Evolutionary conservation across 495 filamentous ascomycete genomes (phyloP), one percentile per base, ranked within the genome.

Genomic region (Durotheca rogersii): DNA sequence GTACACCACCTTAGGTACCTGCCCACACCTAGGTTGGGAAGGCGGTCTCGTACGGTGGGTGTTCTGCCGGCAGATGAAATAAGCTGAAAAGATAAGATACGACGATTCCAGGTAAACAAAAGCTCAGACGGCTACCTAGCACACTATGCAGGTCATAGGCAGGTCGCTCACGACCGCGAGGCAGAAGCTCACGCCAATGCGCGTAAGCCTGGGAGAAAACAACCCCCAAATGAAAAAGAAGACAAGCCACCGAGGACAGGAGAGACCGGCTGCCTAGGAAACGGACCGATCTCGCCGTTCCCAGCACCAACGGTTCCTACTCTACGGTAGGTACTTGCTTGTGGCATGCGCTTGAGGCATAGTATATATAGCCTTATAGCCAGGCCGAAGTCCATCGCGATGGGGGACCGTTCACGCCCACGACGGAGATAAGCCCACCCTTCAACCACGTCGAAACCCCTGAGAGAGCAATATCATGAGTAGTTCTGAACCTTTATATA

Each of bases 31-130:
- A 27, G 23, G 23, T 27, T 27, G 23, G 23, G 31, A 55, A 55
- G 39, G 51, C 51, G 51, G 51, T 49, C 25, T 38, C 16, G 18
- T 32, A 7, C 50, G 50, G 50, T 53, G 34, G 41, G n/a, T 16
- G 25, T 47, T 47, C 47, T 54, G 38, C 39, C 27, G 56, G 50
- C 38, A 54, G 12, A 38, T 20, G 6, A 23, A 10, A 37, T 44
- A 11, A 56, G 23, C n/a, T n/a, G n/a, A n/a, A n/a, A n/a, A n/a
- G n/a, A n/a, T n/a, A n/a, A n/a, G n/a, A n/a, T n/a, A n/a, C n/a
- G n/a, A n/a, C 23, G 9, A 27, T 27, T 27, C 23, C 23, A 27
- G 23, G 4, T 27, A 27, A 9, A 9, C 9, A 27, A 9, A 27
- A 27, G 23, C 23, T 27, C 23, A 27, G 23, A 27, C 9, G 9